Evolutionary conservation across 805 yeast species (phyloP), one percentile per base, ranked within the genome.

Genomic region (Lachancea sp.): DNA sequence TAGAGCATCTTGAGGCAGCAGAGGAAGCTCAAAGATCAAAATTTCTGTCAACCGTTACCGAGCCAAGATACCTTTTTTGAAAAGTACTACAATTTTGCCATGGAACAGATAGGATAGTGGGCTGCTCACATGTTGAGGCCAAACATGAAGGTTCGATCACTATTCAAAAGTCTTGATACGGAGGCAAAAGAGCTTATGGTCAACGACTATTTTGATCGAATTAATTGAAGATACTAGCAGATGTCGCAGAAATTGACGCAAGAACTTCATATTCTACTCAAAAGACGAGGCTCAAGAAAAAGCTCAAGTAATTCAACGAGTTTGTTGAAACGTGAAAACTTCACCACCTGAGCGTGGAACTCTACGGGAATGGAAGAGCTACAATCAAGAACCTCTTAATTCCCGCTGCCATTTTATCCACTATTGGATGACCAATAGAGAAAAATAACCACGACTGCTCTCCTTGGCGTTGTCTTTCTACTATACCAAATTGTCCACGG

Each of bases 51-150:
- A 11, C 29, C 7, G 11, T 26, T 13, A 11, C 11, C 13, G 13
- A 12, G 5, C 3, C 29, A 29, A 29, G 31, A 13, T 3, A 11
- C 4, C 11, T 29, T 5, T n/a, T 11, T 5, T 13, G 31, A 29
- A 12, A 11, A 29, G 6, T 29, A 11, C 17, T 33, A 20, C 19
- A 29, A 33, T 36, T 20, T 27, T 27, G 40, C 40, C 26, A 10
- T 16, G 18, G 22, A 40, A 29, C 44, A 41, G 29, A 34, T 6
- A 17, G 40, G 17, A 17, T 34, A 41, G 29, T 34, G 44, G 44
- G 44, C 34, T 9, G 44, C 44, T 15, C 44, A 41, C 35, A 33
- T 33, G 19, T 18, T 41, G 31, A 41, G 44, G 39, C 44, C 44
- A 33, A 38, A 41, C 40, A 34, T 41, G 44, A 18, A 41, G 22